A percentile compares a stretch with the other conserved stretches of the same genome.
Conservation (phyloP, 1,139 yeast genomes). For the Taphrina deformans region DNA sequence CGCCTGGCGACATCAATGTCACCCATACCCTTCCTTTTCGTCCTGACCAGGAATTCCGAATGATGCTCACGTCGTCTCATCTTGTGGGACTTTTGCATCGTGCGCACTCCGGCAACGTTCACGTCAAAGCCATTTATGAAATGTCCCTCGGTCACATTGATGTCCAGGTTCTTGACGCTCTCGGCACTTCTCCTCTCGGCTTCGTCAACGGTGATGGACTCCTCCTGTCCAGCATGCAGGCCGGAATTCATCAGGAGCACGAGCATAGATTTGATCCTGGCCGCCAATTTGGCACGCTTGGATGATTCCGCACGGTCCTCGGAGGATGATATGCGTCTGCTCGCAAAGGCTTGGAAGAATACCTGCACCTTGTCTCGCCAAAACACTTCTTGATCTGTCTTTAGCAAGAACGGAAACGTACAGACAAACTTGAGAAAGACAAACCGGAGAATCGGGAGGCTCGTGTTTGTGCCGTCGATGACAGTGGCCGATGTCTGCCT, state of each 20-base stretch:
- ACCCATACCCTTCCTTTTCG: slow-evolving; percentile 38
- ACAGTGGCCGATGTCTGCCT: slow-evolving; percentile 42
- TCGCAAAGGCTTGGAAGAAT: slow-evolving; percentile 73
- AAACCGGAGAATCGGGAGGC: slow-evolving; percentile 68
- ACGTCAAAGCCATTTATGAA: slow-evolving; percentile 59
- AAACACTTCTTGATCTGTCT: slow-evolving; percentile 57
- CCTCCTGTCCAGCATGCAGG: slow-evolving; percentile 53
- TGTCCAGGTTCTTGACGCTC: slow-evolving; percentile 36
- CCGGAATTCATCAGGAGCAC: slow-evolving; percentile 74
- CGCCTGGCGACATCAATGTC: slow-evolving; percentile 58
- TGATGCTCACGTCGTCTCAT: slow-evolving; percentile 38
- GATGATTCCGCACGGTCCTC: slow-evolving; percentile 73
- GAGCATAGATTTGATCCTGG: slow-evolving; percentile 61
- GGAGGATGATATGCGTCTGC: slow-evolving; percentile 65
- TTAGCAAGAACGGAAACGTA: slow-evolving; percentile 72
- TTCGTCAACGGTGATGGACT: slow-evolving; percentile 24
- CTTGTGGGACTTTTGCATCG: slow-evolving; percentile 36
- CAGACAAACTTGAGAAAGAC: slow-evolving; percentile 62
- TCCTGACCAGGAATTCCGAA: slow-evolving; percentile 45
- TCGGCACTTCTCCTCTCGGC: slow-evolving; percentile 37
- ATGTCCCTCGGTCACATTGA: slow-evolving; percentile 35
- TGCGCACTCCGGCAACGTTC: slow-evolving; percentile 63
- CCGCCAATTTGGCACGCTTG: slow-evolving; percentile 65
- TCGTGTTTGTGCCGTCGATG: neutral
- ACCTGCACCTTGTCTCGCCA: slow-evolving; percentile 81